Evolutionary conservation across 2,329 filamentous ascomycete genomes (phyloP), one percentile per base, ranked within the genome.

Genomic region (Escovopsis sp.): DNA sequence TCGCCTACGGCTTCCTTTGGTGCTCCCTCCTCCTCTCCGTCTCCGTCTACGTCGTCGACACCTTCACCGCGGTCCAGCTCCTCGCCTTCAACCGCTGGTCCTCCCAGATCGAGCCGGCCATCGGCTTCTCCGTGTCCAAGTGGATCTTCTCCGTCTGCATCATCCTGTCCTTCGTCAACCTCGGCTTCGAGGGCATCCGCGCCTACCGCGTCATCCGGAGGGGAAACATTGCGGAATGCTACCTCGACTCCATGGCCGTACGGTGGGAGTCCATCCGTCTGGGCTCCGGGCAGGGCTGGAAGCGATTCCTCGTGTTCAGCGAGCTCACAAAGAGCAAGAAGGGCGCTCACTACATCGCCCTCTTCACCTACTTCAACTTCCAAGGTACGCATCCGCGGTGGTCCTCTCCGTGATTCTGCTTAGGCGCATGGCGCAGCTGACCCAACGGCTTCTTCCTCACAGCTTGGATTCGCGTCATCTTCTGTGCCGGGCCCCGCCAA

Each of bases 91-190:
- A 92, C 60, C 75, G 75, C 40, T 96, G 87, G 87, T 83, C 84
- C 1, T 84, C 81, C 35, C 70, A 83, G 45, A 80, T 96, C 46
- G 62, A 84, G 46, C 86, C 86, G 2, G 70, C 72, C 28, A 79
- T 96, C 44, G 71, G 76, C 4, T 75, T 92, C 50, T 62, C 73
- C 33, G 71, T 88, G 36, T 81, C 85, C 11, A 92, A 90, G 61
- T 94, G 87, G 86, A 87, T 98, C 54, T 98, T 96, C 54, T 80
- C 84, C 19, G 72, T 75, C 37, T 94, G 87, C 55, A 96, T 98
- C 52, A 79, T 96, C 43, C 66, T 90, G 26, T 96, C 87, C 9
- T 87, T 88, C 55, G 62, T 85, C 43, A 82, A 96, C 45, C 68
- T 92, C 19, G 66, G 62, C 13, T 90, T 80, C 49, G 82, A 93